These are phyloP conservation scores for Suillus bovinus DNA, from an alignment of 768 basidiomycete species.

Conservation along the genomic window DNA sequence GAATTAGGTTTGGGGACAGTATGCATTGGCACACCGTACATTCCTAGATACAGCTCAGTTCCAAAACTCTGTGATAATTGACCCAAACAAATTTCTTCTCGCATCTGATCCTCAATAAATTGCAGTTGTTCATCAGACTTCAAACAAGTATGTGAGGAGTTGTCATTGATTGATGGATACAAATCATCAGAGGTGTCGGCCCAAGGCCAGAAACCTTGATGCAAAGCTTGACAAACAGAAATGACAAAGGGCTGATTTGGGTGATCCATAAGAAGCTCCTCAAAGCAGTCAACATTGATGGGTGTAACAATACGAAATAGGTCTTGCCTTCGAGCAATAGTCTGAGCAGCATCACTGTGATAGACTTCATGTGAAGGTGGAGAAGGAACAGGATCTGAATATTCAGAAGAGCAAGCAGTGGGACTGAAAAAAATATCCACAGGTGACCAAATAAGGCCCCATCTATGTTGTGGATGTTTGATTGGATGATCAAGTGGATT, in stretches of 20 bases:
- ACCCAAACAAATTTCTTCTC: no score
- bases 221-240: slow-evolving; percentile 25
- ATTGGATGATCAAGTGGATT: background rate
- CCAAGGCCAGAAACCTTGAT: slow-evolving; percentile 36
- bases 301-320: slow-evolving; percentile 27
- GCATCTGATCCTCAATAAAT: no score
- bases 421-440: background rate
- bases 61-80: no score
- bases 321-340: background rate
- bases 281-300: slow-evolving; percentile 19
- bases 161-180: background rate
- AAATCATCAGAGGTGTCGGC: slow-evolving; percentile 6
- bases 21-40: no score
- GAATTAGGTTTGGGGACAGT: no score
- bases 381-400: background rate
- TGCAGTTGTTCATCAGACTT: background rate
- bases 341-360: background rate
- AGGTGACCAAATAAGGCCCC: background rate
- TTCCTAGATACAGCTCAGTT: no score
- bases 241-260: slow-evolving; percentile 32
- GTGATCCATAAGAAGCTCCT: slow-evolving; percentile 22
- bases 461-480: background rate
- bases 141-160: background rate
- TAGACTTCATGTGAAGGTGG: background rate
- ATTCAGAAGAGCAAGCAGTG: background rate